Evolutionary conservation across 441 rosid species (phyloP).

Genomic region (Populus trichocarpa): DNA sequence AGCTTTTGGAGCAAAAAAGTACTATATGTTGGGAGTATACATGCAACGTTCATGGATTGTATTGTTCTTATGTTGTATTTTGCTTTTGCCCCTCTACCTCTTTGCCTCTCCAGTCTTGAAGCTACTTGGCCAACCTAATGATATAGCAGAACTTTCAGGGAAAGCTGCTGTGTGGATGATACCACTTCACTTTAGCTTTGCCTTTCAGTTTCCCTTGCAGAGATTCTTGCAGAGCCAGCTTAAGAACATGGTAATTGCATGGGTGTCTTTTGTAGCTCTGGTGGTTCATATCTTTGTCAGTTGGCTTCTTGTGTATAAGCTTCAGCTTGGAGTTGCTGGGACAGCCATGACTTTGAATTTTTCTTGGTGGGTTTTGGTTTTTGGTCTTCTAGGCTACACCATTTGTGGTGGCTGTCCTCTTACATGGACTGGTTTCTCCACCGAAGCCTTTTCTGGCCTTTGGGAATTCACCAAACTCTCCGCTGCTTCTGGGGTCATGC

Average conservation of each 20-base stretch:
- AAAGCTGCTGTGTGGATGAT: slow-evolving; percentile 41
- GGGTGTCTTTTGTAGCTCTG: slow-evolving; percentile 42
- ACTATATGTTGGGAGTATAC: slow-evolving; percentile 73
- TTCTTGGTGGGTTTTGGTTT: slow-evolving; percentile 70
- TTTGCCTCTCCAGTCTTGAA: slow-evolving; percentile 56
- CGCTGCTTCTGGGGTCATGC: slow-evolving; percentile 87
- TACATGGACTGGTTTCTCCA: slow-evolving; percentile 80
- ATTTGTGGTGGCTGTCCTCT: slow-evolving; percentile 74
- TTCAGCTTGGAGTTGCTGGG: slow-evolving; percentile 58
- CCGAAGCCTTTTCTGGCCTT: slow-evolving; percentile 75
- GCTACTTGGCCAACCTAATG: slow-evolving; percentile 63
- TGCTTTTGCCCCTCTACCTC: slow-evolving; percentile 65
- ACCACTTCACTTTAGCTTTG: slow-evolving; percentile 77
- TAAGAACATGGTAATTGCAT: slow-evolving; percentile 51
- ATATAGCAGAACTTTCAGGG: slow-evolving; percentile 65
- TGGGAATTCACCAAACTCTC: slow-evolving; percentile 86
- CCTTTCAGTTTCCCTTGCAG: slow-evolving; percentile 60
- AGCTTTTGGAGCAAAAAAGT: slow-evolving; percentile 82
- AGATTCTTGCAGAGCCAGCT: slow-evolving; percentile 78
- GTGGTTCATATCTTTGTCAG: slow-evolving; percentile 52
- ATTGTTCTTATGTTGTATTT: slow-evolving; percentile 51
- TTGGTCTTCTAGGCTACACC: slow-evolving; percentile 44
- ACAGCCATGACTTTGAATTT: slow-evolving; percentile 45
- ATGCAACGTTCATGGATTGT: slow-evolving; percentile 90
- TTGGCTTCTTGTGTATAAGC: slow-evolving; percentile 49